Base-by-base conservation (phyloP, 1,284 basidiomycete species). In the Trichosporon inkin region DNA sequence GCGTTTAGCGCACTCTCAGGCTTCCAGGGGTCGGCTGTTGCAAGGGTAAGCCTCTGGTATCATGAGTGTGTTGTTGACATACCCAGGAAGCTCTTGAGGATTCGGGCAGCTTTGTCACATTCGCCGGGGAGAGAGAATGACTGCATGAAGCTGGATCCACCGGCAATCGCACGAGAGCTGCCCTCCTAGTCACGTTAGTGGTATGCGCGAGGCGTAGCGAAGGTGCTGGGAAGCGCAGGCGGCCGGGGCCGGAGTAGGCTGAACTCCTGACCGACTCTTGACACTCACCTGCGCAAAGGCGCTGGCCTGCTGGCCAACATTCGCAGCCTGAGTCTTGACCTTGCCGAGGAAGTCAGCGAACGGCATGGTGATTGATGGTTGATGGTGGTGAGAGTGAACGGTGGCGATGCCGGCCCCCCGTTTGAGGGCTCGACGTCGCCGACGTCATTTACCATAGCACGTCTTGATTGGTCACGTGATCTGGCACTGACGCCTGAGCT, bases 1-100 rank as follows among this genome's bases (percentile, higher is more conserved):
- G 94, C 80, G 78, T 98, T 97, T 62, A 99, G 85, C 1, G 95
- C 95, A 39, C 91, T 92, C 70, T 90, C 85, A 11, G 93, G 93
- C 67, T 88, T 82, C 35, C 85, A 83, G 13, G 95, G 94, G 77
- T 97, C 88, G 63, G 95, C 95, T 92, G 72, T 20, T 16, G 51
- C 56, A 22, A 61, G 56, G 22, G 5, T 6, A 10, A 34, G n/a
- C 20, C n/a, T 22, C 13, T 10, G 20, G 17, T 37, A 24, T 20
- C 40, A 19, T 1, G 14, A 28, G 54, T 16, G 11, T n/a, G 36
- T 13, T 13, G 32, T 22, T 35, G 10, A 81, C 85, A 65, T 70
- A 92, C 90, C 90, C 14, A 97, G 82, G 82, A 97, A 97, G 67
- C 86, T 87, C 67, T 86, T 86, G 38, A 98, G 81, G 67, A 94